Percentiles rank a stretch among this genome's conserved stretches.
Conservation (phyloP, 805 yeast genomes). For the Kuraishia floccosa region DNA sequence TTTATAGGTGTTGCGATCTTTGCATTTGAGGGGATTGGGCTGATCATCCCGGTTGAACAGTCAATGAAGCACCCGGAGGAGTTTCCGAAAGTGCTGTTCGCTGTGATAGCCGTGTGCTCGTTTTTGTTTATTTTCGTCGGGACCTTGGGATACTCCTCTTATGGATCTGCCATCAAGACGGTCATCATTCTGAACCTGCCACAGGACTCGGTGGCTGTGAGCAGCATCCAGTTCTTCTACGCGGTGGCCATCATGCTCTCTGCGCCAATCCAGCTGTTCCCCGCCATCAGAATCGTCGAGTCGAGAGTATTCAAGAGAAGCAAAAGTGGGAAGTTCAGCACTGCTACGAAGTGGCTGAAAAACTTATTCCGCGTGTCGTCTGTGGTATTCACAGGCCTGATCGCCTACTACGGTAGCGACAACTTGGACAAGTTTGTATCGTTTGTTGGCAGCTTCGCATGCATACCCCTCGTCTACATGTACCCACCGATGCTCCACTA, state of each 20-base stretch:
- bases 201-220: conserved; percentile 49
- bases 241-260: conserved; percentile 67
- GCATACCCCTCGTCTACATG: conserved; percentile 78
- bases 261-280: conserved; percentile 73
- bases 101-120: conserved; percentile 55
- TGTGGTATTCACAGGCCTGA: conserved; percentile 40
- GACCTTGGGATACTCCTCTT: conserved; percentile 57
- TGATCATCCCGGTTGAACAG: conserved; percentile 73
- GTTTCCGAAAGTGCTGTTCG: conserved; percentile 52
- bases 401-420: conserved; percentile 59
- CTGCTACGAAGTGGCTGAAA: conserved; percentile 52
- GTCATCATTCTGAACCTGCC: conserved; percentile 68
- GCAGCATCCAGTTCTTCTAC: conserved; percentile 57
- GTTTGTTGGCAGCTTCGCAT: conserved; percentile 75
- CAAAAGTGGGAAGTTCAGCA: conserved; percentile 43
- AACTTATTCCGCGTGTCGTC: conserved; percentile 43
- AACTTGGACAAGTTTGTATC: conserved; percentile 68
- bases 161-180: conserved; percentile 52
- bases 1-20: conserved; percentile 79
- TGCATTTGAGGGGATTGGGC: conserved; percentile 83
- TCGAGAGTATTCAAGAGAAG: conserved; percentile 41
- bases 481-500: conserved; percentile 74
- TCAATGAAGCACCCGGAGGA: conserved; percentile 70
- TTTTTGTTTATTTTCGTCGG: conserved; percentile 53
- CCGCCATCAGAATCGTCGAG: conserved; percentile 68